Conservation (phyloP, 768 basidiomycete genomes). For the Mycena polygramma region DNA sequence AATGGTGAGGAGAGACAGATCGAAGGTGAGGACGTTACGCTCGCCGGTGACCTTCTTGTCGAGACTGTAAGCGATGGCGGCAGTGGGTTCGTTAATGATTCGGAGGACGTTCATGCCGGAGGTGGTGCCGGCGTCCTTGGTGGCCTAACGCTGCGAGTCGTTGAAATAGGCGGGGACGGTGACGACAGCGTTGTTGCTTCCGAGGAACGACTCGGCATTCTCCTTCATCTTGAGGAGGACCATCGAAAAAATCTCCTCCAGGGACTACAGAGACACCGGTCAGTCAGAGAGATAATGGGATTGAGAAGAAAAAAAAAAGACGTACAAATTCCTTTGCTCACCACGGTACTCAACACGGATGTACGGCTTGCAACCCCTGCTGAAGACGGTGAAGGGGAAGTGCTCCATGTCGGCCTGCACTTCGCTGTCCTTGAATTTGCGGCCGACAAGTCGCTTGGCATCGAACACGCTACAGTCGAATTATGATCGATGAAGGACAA, state of each 20-base stretch:
- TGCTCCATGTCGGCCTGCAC: constrained; percentile 64
- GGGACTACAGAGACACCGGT: not conserved
- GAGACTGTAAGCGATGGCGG: constrained; percentile 84
- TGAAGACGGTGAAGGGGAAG: constrained; percentile 62
- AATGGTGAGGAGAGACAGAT: constrained; percentile 4
- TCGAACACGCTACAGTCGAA: constrained; percentile 56
- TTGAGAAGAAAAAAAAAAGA: not conserved
- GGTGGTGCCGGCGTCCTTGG: constrained; percentile 60
- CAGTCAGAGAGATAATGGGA: not conserved
- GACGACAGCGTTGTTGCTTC: constrained; percentile 4
- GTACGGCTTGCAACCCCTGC: constrained; percentile 63
- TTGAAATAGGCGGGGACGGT: constrained; percentile 9
- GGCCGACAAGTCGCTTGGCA: constrained; percentile 70
- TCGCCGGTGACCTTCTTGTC: constrained; percentile 66
- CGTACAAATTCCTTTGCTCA: constrained; percentile 65
- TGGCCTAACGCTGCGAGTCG: constrained; percentile 41
- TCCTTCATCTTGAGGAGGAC: constrained; percentile 11
- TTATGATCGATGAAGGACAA: not conserved
- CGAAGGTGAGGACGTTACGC: constrained; percentile 1
- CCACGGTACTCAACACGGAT: constrained; percentile 67
- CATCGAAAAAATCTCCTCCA: constrained; percentile 3
- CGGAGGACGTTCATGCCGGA: constrained; percentile 65
- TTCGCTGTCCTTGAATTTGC: constrained; percentile 60
- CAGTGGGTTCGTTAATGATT: constrained; percentile 90
- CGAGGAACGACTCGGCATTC: constrained; percentile 4